Percentiles rank a stretch among this genome's conserved stretches.
phyloP scores from a whole-genome alignment of 768 basidiomycete species.

The Tremella mesenterica region DNA sequence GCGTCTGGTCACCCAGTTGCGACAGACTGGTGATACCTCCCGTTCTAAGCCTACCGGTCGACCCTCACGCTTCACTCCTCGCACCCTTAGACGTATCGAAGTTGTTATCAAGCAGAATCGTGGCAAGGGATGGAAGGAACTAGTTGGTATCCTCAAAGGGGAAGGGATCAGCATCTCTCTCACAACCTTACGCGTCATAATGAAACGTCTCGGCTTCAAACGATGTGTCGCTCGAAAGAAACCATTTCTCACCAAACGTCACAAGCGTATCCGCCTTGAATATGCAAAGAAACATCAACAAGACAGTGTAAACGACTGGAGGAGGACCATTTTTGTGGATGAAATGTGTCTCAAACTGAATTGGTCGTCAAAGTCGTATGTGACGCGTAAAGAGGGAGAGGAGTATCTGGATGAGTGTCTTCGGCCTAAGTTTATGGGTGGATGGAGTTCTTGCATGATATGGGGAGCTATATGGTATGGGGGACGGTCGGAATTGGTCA shows the following conservation, averaged over 20 bases:
- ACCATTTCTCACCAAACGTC: not conserved
- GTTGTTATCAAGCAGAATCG: no score
- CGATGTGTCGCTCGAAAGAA: slow-evolving; percentile 3
- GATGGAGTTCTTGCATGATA: slow-evolving; percentile 6
- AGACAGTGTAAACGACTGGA: slow-evolving; percentile 6
- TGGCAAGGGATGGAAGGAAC: no score
- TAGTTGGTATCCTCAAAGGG: no score
- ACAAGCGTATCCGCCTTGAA: not conserved
- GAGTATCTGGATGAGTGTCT: slow-evolving; percentile 6
- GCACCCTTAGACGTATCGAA: no score
- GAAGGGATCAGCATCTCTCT: not conserved
- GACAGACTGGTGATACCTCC: not conserved
- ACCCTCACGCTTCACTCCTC: not conserved
- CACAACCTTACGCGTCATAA: not conserved
- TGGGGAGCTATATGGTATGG: slow-evolving; percentile 17
- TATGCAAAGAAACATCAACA: not conserved
- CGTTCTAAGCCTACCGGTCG: not conserved
- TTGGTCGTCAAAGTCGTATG: slow-evolving; percentile 7
- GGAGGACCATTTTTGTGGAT: slow-evolving; percentile 11
- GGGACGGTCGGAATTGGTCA: slow-evolving; percentile 7
- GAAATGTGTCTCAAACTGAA: no score
- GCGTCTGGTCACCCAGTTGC: not conserved
- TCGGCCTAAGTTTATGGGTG: slow-evolving; percentile 4
- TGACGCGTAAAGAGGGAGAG: slow-evolving; percentile 5
- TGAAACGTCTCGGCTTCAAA: slow-evolving; percentile 3